Base-by-base conservation (phyloP, 148 eudicot species). In the Vaccinium myrtillus region DNA sequence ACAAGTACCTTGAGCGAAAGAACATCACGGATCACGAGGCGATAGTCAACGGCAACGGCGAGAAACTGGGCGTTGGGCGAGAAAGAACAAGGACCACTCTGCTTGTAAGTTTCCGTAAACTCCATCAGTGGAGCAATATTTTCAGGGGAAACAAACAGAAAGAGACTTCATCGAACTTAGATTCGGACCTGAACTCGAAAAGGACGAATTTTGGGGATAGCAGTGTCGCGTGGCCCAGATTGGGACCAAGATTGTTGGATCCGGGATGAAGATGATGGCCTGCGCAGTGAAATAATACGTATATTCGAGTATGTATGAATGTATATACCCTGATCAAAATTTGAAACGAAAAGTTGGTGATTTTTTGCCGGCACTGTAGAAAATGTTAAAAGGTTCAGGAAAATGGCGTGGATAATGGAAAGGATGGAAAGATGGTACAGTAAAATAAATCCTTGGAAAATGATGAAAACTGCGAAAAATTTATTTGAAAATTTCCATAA, bases 31-130 rank as follows among this genome's bases (percentile, higher is more conserved):
- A 97, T 89, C 76, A 97, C 98, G 78, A 97, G 94, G 81, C 99
- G 98, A 79, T 97, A 94, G 90, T 95, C 98, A 55, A 90, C 95
- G 18, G 98, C 93, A 43, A 94, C 96, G 21, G 99, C 99, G 46
- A 97, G 82, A 84, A 88, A 97, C 48, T 91, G 91, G 63, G 95
- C 88, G 81, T 97, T 90, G 8, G 98, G 99, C 14, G 99, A 97
- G 88, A 97, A 97, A 79, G 90, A 88, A 85, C 94, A 97, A 1
- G 98, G 91, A 8, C 99, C 99, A 14, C 91, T 87, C 85, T 93
- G 99, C 88, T 97, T 97, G 83, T 87, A 92, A 55, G 98, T 85
- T 69, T 97, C 99, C 2, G 99, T 94, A 65, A 97, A 95, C 86
- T 97, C 99, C 99, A 97, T 96, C 59, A 53, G 14, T 54, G 21